Base-by-base conservation (phyloP, 768 basidiomycete species). In the Mycena metata region DNA sequence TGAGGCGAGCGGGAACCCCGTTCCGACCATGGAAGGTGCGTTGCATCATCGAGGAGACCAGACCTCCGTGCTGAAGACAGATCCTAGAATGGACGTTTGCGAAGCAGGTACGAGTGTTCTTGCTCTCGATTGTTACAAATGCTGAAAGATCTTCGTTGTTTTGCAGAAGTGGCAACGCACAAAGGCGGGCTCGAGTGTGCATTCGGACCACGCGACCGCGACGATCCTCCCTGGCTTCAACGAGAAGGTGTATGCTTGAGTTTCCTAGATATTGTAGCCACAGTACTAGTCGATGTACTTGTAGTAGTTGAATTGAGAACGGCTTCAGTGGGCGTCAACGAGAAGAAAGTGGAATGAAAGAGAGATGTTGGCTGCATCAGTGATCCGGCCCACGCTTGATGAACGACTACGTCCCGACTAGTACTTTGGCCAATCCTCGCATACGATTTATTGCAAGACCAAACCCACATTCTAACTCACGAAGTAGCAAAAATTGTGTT, bases 101-200 rank as follows among this genome's bases (percentile, higher is more conserved):
- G 26, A 87, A 86, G 76, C 85, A 39, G 39, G 39, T 39, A 39
- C 15, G 39, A 30, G 30, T 30, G 30, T 30, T 30, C 30, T 30
- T 30, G 30, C 30, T 30, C 30, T 30, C 30, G 30, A 6, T 30
- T 30, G 30, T 30, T 3, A 30, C 30, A 30, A 30, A 30, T 30
- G 30, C 6, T 6, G 30, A 30, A 30, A 6, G 30, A 30, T 30
- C 6, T 30, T 30, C 6, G 30, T 30, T 30, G 30, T 30, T 10
- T 39, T 39, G 39, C 39, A 87, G 73, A 84, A 80, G 69, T 87
- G 86, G 86, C 86, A 87, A 76, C 80, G 84, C 63, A 81, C 78
- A 15, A 70, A 67, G 43, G 63, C 45, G 55, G 64, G 72, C 50
- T 71, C 78, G 62, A 30, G 30, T 6, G 73, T 76, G 19, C 75